Percentiles rank a stretch among this genome's conserved stretches.
phyloP scores from a whole-genome alignment of 176 grass and related monocot genomes.

The Alloteropsis semialata region DNA sequence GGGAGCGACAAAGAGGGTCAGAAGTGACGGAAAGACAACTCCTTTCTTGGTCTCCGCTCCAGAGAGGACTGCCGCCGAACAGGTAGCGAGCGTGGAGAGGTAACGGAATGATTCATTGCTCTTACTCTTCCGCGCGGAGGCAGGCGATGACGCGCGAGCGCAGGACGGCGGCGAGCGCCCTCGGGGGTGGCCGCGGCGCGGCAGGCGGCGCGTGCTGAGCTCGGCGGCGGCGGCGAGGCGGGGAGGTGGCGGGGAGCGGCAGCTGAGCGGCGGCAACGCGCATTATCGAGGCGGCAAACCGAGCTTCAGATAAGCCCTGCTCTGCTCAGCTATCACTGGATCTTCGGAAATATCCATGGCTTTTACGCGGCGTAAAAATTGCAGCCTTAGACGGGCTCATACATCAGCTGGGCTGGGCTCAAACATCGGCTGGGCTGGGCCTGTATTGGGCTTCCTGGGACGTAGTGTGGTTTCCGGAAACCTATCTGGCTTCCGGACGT shows the following conservation, averaged over 20 bases:
- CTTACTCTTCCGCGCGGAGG: slow-evolving; percentile 59
- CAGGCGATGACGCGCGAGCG: slow-evolving; percentile 50
- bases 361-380: neutral
- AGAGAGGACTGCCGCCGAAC: slow-evolving; percentile 8
- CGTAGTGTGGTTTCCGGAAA: too few species aligned
- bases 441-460: too few species aligned
- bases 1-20: neutral
- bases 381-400: neutral
- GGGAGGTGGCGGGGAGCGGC: neutral
- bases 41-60: neutral
- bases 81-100: neutral
- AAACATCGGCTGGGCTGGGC: neutral
- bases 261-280: slow-evolving; percentile 8
- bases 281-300: neutral
- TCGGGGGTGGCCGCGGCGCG: neutral
- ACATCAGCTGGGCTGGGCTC: neutral
- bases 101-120: neutral
- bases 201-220: neutral
- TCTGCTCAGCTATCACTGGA: neutral
- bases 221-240: neutral
- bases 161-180: slow-evolving; percentile 42
- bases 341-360: neutral
- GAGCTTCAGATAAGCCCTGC: neutral
- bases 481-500: too few species aligned
- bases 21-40: neutral